Conservation (phyloP, 371 early-diverging fungal species). For the Coemansia sp. region DNA sequence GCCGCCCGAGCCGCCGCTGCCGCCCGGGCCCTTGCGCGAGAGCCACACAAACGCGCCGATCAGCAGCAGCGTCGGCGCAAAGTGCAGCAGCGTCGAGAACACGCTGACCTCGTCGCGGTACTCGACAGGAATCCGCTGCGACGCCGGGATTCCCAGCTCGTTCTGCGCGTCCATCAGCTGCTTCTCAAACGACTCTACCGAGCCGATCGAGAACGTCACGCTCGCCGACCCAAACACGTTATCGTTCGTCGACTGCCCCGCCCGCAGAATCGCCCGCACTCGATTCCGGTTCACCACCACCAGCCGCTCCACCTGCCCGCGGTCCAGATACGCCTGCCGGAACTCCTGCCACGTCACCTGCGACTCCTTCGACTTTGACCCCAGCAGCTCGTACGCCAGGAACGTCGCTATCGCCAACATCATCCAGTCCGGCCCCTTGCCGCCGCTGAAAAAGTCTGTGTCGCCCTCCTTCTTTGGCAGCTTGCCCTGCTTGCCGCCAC, state of each 20-base stretch:
- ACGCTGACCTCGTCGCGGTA: conserved; percentile 80
- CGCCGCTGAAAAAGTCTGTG: conserved; percentile 5
- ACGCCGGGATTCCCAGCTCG: conserved; percentile 86
- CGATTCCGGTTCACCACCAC: conserved; percentile 81
- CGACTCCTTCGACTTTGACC: background rate
- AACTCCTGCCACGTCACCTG: conserved; percentile 94
- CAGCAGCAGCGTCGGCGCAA: conserved; percentile 90
- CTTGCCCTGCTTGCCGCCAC: conserved; percentile 1
- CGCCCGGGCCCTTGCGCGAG: conserved; percentile 74
- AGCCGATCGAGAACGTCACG: conserved; percentile 83
- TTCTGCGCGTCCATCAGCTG: conserved; percentile 87
- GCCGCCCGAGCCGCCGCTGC: conserved; percentile 57
- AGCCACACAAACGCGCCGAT: conserved; percentile 86
- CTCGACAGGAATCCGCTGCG: conserved; percentile 87
- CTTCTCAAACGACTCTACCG: conserved; percentile 93
- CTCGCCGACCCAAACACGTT: background rate
- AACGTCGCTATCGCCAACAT: conserved; percentile 15
- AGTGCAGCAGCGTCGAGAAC: conserved; percentile 69
- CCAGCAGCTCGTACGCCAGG: conserved; percentile 34
- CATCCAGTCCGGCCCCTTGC: background rate
- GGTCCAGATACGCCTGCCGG: conserved; percentile 81
- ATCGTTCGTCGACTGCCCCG: background rate
- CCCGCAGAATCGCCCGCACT: conserved; percentile 73
- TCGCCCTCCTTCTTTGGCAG: conserved; percentile 25
- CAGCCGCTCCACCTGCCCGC: conserved; percentile 88